phyloP scores from a whole-genome alignment of 352 stramenopile genomes.

The Globisporangium uncinulatum region DNA sequence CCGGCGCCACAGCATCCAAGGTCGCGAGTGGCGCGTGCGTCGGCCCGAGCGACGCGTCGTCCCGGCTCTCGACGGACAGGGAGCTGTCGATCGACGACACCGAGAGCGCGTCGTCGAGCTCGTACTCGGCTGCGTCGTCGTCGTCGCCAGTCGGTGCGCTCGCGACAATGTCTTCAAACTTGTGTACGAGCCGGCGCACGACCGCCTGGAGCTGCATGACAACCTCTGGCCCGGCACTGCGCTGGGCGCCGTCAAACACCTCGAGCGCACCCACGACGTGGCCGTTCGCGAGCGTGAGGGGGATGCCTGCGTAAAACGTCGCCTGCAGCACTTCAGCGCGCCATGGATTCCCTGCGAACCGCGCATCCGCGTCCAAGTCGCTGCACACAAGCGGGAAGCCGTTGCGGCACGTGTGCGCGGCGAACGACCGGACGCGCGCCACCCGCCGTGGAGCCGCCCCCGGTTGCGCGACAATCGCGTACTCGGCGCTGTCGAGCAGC shows the following conservation, averaged over 20 bases:
- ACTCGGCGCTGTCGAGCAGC: conserved; percentile 68
- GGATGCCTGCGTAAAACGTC: conserved; percentile 66
- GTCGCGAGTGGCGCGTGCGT: conserved; percentile 2
- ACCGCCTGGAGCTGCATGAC: conserved; percentile 50
- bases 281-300: conserved; percentile 41
- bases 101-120: conserved; percentile 9
- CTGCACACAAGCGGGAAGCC: conserved; percentile 50
- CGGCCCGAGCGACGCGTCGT: conserved; percentile 1
- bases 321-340: conserved; percentile 30
- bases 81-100: conserved; percentile 19
- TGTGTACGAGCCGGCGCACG: conserved; percentile 42
- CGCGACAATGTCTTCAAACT: conserved; percentile 43
- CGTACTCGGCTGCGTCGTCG: conserved; percentile 8
- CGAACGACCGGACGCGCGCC: conserved; percentile 45
- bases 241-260: conserved; percentile 36
- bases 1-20: not conserved
- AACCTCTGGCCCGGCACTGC: conserved; percentile 42
- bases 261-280: conserved; percentile 57
- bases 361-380: conserved; percentile 38
- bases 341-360: conserved; percentile 48
- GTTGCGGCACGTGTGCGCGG: conserved; percentile 46
- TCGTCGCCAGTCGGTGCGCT: conserved; percentile 7
- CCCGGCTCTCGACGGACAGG: conserved; percentile 13
- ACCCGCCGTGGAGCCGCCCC: conserved; percentile 33
- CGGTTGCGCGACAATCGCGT: conserved; percentile 48